These are phyloP conservation scores for Fusarium sublunatum DNA, from an alignment of 2,329 filamentous ascomycete genomes.

Conservation along the genomic window DNA sequence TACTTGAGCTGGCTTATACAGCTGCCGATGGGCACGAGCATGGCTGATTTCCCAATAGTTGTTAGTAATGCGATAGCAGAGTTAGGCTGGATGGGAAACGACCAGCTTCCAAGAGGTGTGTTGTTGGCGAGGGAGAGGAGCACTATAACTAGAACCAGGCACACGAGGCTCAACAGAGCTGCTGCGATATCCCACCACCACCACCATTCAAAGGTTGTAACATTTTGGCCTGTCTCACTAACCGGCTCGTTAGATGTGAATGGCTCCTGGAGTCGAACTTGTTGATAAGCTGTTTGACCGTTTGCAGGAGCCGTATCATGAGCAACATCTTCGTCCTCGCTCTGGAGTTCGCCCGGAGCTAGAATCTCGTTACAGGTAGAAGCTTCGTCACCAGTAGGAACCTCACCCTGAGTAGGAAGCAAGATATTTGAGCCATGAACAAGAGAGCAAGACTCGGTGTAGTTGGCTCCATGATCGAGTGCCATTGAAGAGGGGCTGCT, in stretches of 20 bases:
- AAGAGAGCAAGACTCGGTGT: too few species aligned
- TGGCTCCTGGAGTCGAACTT: not conserved
- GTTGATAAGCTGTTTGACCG: not conserved
- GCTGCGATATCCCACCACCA: conserved; percentile 20
- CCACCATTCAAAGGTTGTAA: not conserved
- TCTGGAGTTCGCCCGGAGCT: too few species aligned
- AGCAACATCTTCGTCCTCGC: too few species aligned
- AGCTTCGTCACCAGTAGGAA: too few species aligned
- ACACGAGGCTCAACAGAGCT: not conserved
- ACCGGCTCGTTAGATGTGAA: too few species aligned
- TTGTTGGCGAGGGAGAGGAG: conserved; percentile 3
- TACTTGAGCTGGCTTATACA: conserved; percentile 20
- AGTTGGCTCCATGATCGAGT: not conserved
- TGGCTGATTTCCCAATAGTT: not conserved
- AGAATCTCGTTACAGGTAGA: too few species aligned
- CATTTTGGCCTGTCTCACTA: not conserved
- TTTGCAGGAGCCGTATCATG: not conserved
- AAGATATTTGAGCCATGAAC: too few species aligned
- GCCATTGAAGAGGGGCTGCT: not conserved
- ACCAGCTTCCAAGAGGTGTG: not conserved
- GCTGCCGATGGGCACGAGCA: conserved; percentile 13
- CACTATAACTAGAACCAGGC: not conserved
- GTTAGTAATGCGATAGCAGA: conserved; percentile 12
- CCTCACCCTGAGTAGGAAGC: too few species aligned
- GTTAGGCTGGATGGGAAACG: conserved; percentile 14